Conservation (phyloP, 192 early-diverging fungal species). For the Phlyctochytrium arcticum region DNA sequence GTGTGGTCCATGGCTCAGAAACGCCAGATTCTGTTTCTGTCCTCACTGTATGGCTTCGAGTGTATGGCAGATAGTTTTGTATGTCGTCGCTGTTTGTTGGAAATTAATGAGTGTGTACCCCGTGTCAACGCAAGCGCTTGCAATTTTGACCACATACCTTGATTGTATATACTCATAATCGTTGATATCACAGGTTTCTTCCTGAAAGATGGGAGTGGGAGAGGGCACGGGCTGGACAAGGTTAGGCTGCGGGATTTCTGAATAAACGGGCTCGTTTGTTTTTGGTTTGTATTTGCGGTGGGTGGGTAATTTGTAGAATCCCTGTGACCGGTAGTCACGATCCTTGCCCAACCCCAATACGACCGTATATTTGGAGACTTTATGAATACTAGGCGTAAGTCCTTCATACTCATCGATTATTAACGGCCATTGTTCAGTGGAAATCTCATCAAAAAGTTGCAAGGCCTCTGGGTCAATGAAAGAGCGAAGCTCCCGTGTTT, state of each 20-base stretch:
- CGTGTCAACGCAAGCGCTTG: too few relatives aligned
- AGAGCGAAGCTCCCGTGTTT: not conserved
- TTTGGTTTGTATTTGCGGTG: not conserved
- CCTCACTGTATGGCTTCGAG: not conserved
- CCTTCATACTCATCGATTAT: not conserved
- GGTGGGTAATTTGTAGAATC: not conserved
- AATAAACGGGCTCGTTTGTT: not conserved
- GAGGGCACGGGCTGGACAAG: too few relatives aligned
- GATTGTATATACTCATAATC: not conserved
- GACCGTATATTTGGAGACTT: not conserved
- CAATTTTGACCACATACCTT: not conserved
- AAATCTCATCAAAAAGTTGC: not conserved
- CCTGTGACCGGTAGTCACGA: not conserved
- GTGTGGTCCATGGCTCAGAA: not conserved
- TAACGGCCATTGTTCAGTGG: slow-evolving; percentile 1
- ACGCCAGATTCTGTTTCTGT: not conserved
- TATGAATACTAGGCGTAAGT: not conserved
- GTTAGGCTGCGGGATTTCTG: too few relatives aligned
- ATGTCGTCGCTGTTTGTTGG: too few relatives aligned
- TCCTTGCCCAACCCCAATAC: not conserved
- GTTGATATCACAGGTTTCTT: not conserved
- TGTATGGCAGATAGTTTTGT: too few relatives aligned
- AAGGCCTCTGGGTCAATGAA: slow-evolving; percentile 1
- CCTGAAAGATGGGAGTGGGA: too few relatives aligned
- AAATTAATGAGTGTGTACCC: too few relatives aligned